Evolutionary conservation across 2,329 filamentous ascomycete species (phyloP).

Genomic region (Seiridium unicorne): DNA sequence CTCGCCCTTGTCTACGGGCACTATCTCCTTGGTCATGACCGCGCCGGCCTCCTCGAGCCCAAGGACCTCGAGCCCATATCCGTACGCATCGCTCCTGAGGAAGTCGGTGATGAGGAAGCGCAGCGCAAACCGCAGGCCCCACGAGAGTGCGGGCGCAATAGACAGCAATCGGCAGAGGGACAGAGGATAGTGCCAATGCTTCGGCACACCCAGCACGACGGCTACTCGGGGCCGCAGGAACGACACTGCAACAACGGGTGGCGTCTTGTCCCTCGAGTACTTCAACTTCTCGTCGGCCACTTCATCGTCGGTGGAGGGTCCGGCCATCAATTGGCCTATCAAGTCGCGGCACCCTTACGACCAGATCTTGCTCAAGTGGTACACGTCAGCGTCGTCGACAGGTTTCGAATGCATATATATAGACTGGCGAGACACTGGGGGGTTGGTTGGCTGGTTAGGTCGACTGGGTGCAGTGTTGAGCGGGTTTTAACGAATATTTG

Average conservation of each 20-base stretch:
- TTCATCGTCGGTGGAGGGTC: slow-evolving; percentile 5
- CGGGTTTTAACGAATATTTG: too few species aligned
- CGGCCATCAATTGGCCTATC: slow-evolving; percentile 8
- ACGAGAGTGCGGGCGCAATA: slow-evolving; percentile 68
- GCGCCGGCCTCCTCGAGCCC: slow-evolving; percentile 15
- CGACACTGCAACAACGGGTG: slow-evolving; percentile 27
- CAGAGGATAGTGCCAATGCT: slow-evolving; percentile 70
- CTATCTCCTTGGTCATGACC: background rate
- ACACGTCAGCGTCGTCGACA: background rate
- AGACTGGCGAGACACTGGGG: background rate
- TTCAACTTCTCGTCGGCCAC: background rate
- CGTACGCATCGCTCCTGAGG: slow-evolving; percentile 27
- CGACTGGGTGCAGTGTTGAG: too few species aligned
- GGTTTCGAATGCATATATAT: background rate
- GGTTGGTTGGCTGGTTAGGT: too few species aligned
- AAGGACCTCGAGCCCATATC: slow-evolving; percentile 18
- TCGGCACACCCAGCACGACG: slow-evolving; percentile 72
- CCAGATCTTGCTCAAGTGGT: background rate
- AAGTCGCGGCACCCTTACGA: too few species aligned
- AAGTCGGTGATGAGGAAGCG: slow-evolving; percentile 67
- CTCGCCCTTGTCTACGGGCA: slow-evolving; percentile 35
- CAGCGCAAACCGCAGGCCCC: slow-evolving; percentile 67
- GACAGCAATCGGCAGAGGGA: slow-evolving; percentile 72
- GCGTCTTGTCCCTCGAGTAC: background rate
- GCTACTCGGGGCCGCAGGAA: slow-evolving; percentile 75